Evolutionary conservation across 208 protist genomes (phyloP).

Genomic region (Borovskyia barvae): DNA sequence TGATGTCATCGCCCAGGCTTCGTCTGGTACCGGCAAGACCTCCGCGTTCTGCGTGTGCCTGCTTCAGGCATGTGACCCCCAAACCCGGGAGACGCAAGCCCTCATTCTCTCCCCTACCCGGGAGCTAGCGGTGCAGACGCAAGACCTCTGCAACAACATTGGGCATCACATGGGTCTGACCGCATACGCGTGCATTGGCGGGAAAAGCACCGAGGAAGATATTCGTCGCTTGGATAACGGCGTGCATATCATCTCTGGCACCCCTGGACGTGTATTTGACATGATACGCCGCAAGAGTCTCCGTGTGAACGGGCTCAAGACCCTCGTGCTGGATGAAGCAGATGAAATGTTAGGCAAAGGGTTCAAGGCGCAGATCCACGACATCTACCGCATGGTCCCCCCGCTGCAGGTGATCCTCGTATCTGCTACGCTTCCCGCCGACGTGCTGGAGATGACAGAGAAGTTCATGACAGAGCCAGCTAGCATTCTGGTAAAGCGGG

Average conservation of each 20-base stretch:
- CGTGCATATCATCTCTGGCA: conserved; percentile 97
- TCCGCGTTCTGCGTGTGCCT: conserved; percentile 95
- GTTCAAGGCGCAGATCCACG: conserved; percentile 99
- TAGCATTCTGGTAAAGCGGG: conserved; percentile 98
- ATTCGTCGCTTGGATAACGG: conserved; percentile 87
- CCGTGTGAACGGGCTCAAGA: conserved; percentile 77
- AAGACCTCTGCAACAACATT: conserved; percentile 93
- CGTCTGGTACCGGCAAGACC: conserved; percentile 99
- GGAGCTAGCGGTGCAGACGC: conserved; percentile 97
- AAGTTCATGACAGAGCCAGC: conserved; percentile 99
- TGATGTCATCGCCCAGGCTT: conserved; percentile 98
- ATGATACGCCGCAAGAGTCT: conserved; percentile 95
- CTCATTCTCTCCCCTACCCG: conserved; percentile 98
- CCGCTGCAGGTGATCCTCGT: conserved; percentile 91
- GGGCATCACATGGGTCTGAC: conserved; percentile 93
- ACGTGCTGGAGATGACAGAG: conserved; percentile 94
- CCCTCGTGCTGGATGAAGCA: conserved; percentile 98
- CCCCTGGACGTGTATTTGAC: conserved; percentile 97
- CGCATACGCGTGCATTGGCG: conserved; percentile 89
- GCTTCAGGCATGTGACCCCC: conserved; percentile 86
- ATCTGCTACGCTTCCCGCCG: conserved; percentile 85
- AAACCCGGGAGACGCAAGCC: conserved; percentile 88
- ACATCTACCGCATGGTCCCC: conserved; percentile 96
- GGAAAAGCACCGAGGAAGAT: conserved; percentile 94
- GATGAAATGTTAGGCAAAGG: conserved; percentile 99